Base-by-base conservation (phyloP, 1,284 basidiomycete species). In the Malassezia psittaci region DNA sequence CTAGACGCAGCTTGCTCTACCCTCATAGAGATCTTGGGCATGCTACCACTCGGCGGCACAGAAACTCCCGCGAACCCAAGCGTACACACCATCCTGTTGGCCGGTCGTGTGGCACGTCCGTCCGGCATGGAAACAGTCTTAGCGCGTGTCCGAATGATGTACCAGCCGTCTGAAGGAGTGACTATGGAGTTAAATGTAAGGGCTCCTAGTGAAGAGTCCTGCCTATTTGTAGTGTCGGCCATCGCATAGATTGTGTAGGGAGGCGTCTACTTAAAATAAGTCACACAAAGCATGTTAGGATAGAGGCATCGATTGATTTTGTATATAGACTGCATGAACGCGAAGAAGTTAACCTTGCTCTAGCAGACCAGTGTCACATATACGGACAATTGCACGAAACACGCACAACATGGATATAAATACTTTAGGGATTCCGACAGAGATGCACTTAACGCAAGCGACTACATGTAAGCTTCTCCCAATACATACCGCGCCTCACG, bases 401-500 rank as follows among this genome's bases (percentile, higher is more conserved):
- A 29, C 24, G 24, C 24, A 29, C 24, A 29, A 29, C 24, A 29
- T 29, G 24, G 24, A 29, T 29, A 29, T 29, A 29, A 29, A 29
- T 29, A 29, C 24, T 29, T 29, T 29, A 29, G 24, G 24, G 24
- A 29, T 29, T 29, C 24, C 24, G 24, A 29, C 24, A 29, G 24
- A 29, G 24, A 7, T 29, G 24, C 44, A 19, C 6, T 36, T 39
- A 48, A 18, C 47, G 47, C 35, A 48, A 38, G 36, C 47, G 47
- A 38, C 47, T 48, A 18, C 16, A 37, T 19, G 18, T 39, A 34
- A 51, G 40, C 10, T 10, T 10, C 9, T 16, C 3, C 36, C 18
- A 41, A 33, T 32, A 85, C 89, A 73, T 74, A 96, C 91, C 94
- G 90, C 76, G 94, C 94, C 82, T 99, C 94, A 81, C 94, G 90